phyloP scores from a whole-genome alignment of 108 stramenopile species.

The Aurantiochytrium sp. region DNA sequence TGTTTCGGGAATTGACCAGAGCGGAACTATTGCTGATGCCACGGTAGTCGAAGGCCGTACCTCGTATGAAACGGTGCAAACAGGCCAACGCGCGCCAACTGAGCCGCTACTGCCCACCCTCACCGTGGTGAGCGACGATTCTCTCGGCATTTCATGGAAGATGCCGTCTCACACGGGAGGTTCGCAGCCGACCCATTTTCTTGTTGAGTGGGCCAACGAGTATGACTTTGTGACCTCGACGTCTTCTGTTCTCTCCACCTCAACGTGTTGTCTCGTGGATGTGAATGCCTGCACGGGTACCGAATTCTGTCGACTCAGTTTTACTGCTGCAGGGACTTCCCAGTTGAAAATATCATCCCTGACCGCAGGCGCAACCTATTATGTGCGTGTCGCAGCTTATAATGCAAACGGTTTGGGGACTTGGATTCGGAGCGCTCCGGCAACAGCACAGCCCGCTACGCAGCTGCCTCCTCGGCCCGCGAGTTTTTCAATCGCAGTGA shows the following conservation, averaged over 20 bases:
- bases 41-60: not conserved
- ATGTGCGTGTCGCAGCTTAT: not conserved
- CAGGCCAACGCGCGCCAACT: not conserved
- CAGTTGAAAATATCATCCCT: not conserved
- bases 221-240: not conserved
- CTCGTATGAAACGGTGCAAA: not conserved
- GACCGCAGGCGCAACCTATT: not conserved
- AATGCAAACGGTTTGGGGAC: not conserved
- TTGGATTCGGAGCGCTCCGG: not conserved
- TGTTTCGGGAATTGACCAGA: not conserved
- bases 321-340: not conserved
- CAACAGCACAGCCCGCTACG: not conserved
- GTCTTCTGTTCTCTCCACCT: not conserved
- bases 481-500: not conserved
- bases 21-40: not conserved
- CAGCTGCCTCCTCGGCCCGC: not conserved
- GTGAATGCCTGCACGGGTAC: not conserved
- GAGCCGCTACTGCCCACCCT: not conserved
- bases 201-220: not conserved
- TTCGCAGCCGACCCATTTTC: not conserved
- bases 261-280: too few relatives aligned
- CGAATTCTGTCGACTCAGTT: not conserved
- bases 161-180: not conserved
- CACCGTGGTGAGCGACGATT: not conserved
- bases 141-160: slow-evolving; percentile 4